These are phyloP conservation scores for Logfia minima DNA, from an alignment of 129 eudicot genomes.

Conservation along the genomic window DNA sequence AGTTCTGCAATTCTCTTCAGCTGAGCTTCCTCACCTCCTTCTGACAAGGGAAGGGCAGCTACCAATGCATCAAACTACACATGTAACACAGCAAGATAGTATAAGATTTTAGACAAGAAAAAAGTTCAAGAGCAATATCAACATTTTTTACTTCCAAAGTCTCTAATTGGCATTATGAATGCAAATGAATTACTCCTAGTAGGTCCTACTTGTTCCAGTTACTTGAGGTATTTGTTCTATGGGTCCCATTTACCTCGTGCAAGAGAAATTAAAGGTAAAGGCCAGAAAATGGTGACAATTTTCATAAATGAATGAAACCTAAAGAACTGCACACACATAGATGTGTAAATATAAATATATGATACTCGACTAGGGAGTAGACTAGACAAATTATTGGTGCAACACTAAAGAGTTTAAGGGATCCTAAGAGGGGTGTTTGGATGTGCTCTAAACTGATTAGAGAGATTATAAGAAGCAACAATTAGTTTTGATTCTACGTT, in stretches of 20 bases:
- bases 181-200: not conserved
- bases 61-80: constrained; percentile 74
- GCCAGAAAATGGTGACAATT: not conserved
- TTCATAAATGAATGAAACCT: not conserved
- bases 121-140: not conserved
- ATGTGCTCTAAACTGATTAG: not conserved
- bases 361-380: not conserved
- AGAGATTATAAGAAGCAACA: not conserved
- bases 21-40: constrained; percentile 89
- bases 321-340: not conserved
- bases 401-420: not conserved
- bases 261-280: not conserved
- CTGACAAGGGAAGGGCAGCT: constrained; percentile 67
- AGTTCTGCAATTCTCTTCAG: constrained; percentile 77
- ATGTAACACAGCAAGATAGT: constrained; percentile 4
- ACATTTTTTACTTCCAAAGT: constrained; percentile 11
- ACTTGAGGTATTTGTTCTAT: not conserved
- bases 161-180: not conserved
- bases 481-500: not conserved
- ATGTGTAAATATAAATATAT: not conserved
- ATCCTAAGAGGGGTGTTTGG: not conserved
- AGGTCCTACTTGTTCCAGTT: not conserved
- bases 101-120: not conserved
- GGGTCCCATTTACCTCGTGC: not conserved
- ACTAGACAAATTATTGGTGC: not conserved